Evolutionary conservation across 345 rosid species (phyloP), one percentile per base, ranked within the genome.

Genomic region (Hevea brasiliensis): DNA sequence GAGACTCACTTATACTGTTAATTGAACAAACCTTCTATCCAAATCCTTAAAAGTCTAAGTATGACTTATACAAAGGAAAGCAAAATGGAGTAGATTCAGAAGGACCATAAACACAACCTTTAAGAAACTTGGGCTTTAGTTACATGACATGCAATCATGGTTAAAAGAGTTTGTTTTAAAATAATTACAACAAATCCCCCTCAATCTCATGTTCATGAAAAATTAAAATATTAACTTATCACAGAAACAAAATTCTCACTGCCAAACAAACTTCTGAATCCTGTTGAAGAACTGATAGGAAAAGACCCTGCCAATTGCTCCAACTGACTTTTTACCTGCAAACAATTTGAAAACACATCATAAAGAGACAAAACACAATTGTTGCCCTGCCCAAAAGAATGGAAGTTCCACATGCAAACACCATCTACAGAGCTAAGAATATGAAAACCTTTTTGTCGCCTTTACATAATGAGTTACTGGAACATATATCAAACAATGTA

Each of bases 261-360:
- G 85, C 97, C 72, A 84, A 68, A 59, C 92, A 93, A 72, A 86
- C 78, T 85, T 86, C 92, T 77, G 97, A 81, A 71, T 85, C 92
- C 80, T 89, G 97, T 79, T 84, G 95, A 81, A 94, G 89, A 85
- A 89, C 85, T 47, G 89, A 85, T 55, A 88, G 77, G 55, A 90
- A 81, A 59, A 94, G 85, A 58, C 93, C 97, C 98, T 94, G 91
- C 76, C 8, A 77, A 83, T 74, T 55, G 66, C 66, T 72, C 51
- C 64, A 81, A 40, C 24, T 44, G 13, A 51, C 3, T 57, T 66
- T 32, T 44, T 29, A 27, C 50, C 69, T 44, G 35, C 7, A 15
- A 65, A 21, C 40, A 64, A 56, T 70, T 61, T 61, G 17, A 24
- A 42, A 53, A n/a, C 10, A 35, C 32, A 5, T 15, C 60, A 62